These are phyloP conservation scores for Alternaria angustiovoidea DNA, from an alignment of 2,329 filamentous ascomycete genomes.

Conservation along the genomic window DNA sequence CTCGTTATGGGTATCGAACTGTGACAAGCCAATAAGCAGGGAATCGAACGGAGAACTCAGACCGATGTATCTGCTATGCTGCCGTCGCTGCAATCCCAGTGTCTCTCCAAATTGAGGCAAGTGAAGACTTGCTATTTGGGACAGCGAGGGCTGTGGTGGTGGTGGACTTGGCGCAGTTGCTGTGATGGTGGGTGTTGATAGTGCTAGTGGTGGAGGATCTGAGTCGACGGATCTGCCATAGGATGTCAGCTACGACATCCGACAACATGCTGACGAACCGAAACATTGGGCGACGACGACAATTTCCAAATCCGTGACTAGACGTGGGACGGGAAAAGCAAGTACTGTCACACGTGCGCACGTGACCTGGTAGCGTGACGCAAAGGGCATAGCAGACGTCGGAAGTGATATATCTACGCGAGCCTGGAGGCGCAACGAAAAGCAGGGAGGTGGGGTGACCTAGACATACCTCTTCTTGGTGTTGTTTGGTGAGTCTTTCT, in stretches of 20 bases:
- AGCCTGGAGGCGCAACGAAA: constrained; percentile 14
- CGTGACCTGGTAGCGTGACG: constrained; percentile 26
- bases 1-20: constrained; percentile 83
- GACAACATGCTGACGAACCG: constrained; percentile 8
- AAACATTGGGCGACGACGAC: not conserved
- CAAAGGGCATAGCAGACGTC: constrained; percentile 14
- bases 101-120: constrained; percentile 56
- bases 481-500: constrained; percentile 64
- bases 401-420: constrained; percentile 11
- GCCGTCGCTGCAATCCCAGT: constrained; percentile 77
- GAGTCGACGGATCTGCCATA: constrained; percentile 48
- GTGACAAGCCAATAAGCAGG: constrained; percentile 80
- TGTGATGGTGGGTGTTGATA: constrained; percentile 52
- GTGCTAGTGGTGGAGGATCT: constrained; percentile 51
- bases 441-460: constrained; percentile 29
- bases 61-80: constrained; percentile 84
- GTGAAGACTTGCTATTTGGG: constrained; percentile 40
- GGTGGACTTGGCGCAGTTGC: constrained; percentile 50
- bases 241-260: constrained; percentile 33
- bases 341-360: constrained; percentile 28
- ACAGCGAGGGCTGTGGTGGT: constrained; percentile 41
- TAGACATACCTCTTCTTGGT: constrained; percentile 72
- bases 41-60: constrained; percentile 85
- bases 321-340: not conserved
- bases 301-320: not conserved